These are phyloP conservation scores for Cytospora mali DNA, from an alignment of 2,329 filamentous ascomycete genomes.

Conservation along the genomic window DNA sequence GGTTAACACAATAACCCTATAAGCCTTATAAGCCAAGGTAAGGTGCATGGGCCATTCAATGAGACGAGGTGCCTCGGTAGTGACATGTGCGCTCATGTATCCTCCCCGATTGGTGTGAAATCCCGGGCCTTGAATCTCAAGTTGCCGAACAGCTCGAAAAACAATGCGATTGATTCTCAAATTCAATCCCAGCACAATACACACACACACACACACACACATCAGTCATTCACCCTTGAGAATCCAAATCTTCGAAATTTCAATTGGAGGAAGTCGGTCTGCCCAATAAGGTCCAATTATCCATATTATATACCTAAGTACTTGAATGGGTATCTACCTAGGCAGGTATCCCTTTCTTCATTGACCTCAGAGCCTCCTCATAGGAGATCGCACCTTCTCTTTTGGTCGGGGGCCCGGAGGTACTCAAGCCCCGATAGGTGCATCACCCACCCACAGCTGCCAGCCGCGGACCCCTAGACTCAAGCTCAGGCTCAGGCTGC, in stretches of 20 bases:
- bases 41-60: not conserved
- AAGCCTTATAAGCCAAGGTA: no score
- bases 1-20: no score
- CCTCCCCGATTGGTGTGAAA: not conserved
- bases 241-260: not conserved
- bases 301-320: no score
- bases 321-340: no score
- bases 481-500: not conserved
- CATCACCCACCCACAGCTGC: not conserved
- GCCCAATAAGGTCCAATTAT: not conserved
- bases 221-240: not conserved
- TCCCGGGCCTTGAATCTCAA: not conserved
- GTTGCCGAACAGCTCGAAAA: not conserved
- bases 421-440: not conserved
- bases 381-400: not conserved
- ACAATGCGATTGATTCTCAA: not conserved
- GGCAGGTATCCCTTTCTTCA: no score
- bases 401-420: not conserved
- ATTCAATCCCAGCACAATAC: not conserved
- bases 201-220: not conserved
- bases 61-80: not conserved
- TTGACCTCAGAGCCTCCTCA: no score
- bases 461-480: not conserved
- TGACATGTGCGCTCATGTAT: not conserved
- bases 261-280: not conserved